phyloP scores from a whole-genome alignment of 2,329 filamentous ascomycete genomes.

The Xylariaceae sp. region DNA sequence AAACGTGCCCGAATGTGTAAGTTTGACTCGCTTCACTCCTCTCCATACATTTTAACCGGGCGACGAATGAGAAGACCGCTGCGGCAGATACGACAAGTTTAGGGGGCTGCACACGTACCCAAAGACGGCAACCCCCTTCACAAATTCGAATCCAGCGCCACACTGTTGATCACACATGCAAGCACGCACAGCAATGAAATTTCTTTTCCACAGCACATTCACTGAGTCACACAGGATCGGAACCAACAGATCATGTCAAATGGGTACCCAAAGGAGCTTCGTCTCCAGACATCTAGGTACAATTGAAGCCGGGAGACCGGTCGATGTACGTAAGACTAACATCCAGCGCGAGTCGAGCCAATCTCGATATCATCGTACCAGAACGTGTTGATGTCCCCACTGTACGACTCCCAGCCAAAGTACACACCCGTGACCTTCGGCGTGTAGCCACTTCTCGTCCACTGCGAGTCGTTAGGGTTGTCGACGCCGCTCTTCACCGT shows the following conservation, averaged over 20 bases:
- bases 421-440: conserved; percentile 54
- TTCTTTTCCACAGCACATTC: too few species aligned
- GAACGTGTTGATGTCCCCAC: conserved; percentile 56
- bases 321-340: conserved; percentile 24
- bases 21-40: not conserved
- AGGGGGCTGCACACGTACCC: too few species aligned
- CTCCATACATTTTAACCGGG: not conserved
- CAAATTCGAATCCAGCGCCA: not conserved
- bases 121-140: not conserved
- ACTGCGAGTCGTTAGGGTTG: conserved; percentile 51
- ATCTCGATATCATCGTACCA: conserved; percentile 60
- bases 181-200: too few species aligned
- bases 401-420: conserved; percentile 62
- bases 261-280: too few species aligned
- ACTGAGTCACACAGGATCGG: too few species aligned
- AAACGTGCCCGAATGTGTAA: not conserved
- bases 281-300: too few species aligned
- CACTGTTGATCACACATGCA: too few species aligned
- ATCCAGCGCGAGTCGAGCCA: conserved; percentile 46
- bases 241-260: too few species aligned
- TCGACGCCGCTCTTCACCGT: conserved; percentile 43
- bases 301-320: too few species aligned
- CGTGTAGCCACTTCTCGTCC: conserved; percentile 46
- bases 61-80: not conserved
- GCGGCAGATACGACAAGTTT: not conserved